phyloP scores from a whole-genome alignment of 1,284 basidiomycete species.

The Microbotryomycetes sp. region DNA sequence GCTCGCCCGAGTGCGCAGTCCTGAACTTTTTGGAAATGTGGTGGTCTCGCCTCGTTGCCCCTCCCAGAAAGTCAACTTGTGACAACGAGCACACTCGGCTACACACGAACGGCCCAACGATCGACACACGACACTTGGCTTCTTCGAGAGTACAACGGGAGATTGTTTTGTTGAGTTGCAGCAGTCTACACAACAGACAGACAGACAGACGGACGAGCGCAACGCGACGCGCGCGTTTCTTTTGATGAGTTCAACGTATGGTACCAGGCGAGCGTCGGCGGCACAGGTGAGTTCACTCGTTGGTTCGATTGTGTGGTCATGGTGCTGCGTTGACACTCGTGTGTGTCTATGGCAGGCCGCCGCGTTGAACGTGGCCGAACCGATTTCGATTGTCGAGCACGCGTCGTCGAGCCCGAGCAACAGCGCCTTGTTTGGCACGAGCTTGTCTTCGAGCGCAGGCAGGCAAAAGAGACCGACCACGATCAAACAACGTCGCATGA shows the following conservation, averaged over 20 bases:
- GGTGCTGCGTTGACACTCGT: neutral
- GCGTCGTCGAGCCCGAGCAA: neutral
- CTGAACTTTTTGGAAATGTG: neutral
- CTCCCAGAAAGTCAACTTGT: too few species aligned
- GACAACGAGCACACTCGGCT: too few species aligned
- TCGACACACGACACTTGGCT: too few species aligned
- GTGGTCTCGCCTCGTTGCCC: neutral
- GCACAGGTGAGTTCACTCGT: slow-evolving; percentile 6
- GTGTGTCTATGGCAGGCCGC: neutral
- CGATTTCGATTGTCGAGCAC: neutral
- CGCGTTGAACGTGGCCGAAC: neutral
- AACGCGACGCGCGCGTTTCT: too few species aligned
- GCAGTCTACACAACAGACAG: too few species aligned
- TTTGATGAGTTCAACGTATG: slow-evolving; percentile 10
- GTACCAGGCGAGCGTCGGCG: slow-evolving; percentile 22
- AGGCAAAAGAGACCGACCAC: neutral
- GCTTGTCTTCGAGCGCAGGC: neutral
- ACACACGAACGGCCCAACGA: too few species aligned
- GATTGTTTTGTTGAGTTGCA: too few species aligned
- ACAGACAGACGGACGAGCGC: too few species aligned
- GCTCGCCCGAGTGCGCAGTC: too few species aligned
- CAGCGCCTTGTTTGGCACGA: neutral
- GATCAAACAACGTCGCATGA: neutral
- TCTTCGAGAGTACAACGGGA: too few species aligned
- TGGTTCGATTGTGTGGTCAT: neutral